Base-by-base conservation (phyloP, 1,284 basidiomycete genomes). In the Apiotrichum brassicae region DNA sequence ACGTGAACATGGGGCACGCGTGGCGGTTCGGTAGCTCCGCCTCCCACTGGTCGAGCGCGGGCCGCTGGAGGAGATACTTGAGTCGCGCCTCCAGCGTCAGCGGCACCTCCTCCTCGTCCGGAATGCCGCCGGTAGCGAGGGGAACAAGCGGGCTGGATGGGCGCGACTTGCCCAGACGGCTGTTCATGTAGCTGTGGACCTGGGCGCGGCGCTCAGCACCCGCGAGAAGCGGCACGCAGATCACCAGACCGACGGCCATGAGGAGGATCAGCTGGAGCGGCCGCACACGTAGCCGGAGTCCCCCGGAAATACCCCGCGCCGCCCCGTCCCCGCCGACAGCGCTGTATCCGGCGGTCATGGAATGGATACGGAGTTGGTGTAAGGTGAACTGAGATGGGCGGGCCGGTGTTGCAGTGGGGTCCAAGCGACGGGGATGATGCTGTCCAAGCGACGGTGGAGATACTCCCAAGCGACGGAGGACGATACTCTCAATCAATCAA, bases 21-120 rank as follows among this genome's bases (percentile, higher is more conserved):
- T 68, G 65, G 43, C 67, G 53, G 47, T 56, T 63, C 20, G 59
- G 53, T 20, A 68, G 56, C 54, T 71, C 69, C 16, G 63, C 59
- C 51, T 72, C 68, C 61, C 63, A 66, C 43, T 70, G 68, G n/a
- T 60, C 60, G 20, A 72, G 57, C 12, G 62, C 65, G 1, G 70
- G 68, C 34, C 61, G 53, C 16, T 58, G 43, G 22, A 68, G 56
- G 41, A 70, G 56, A 42, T 63, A 51, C 33, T 57, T 49, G 20
- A 70, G 49, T 19, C 68, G 41, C 24, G 61, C 63, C 53, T 66
- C 65, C 44, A 70, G 61, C 9, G 62, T 65, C 24, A 68, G 40
- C 7, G 65, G 64, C 26, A 69, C 51, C 2, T 46, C 52, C 35
- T 58, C 52, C 18, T 58, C 46, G n/a, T 57, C 61, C 1, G 53